A percentile compares a stretch with the other conserved stretches of the same genome.
These are phyloP conservation scores for Orychophragmus violaceus DNA, from an alignment of 345 rosid genomes.

Conservation along the genomic window DNA sequence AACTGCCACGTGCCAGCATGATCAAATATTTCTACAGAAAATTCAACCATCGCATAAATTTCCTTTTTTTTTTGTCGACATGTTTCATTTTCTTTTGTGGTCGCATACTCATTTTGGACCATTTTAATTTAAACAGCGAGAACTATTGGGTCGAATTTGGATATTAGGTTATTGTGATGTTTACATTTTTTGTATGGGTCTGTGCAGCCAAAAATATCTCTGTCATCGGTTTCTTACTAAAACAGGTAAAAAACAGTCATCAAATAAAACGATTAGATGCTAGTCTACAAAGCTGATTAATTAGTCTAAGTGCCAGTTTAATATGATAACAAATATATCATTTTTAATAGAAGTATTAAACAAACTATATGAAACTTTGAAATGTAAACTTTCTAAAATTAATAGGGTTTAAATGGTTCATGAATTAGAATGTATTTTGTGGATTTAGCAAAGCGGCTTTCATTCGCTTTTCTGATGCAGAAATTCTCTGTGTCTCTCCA, in stretches of 20 bases:
- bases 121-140: neutral
- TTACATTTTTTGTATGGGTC: neutral
- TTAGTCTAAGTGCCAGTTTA: neutral
- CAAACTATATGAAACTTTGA: neutral
- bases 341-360: neutral
- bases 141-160: neutral
- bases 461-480: too few relatives aligned
- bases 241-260: neutral
- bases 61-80: too few relatives aligned
- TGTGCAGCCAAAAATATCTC: neutral
- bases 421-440: neutral
- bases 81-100: neutral
- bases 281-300: neutral
- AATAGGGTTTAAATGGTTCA: neutral
- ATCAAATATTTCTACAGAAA: neutral
- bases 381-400: neutral
- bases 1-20: constrained; percentile 23
- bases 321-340: neutral
- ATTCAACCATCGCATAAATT: neutral
- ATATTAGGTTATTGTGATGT: neutral
- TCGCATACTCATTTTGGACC: neutral
- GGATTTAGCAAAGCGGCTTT: too few relatives aligned
- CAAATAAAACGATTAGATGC: neutral
- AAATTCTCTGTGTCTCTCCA: too few relatives aligned
- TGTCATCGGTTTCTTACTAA: neutral